Conservation (phyloP, 768 basidiomycete species). For the Suillus variegatus region DNA sequence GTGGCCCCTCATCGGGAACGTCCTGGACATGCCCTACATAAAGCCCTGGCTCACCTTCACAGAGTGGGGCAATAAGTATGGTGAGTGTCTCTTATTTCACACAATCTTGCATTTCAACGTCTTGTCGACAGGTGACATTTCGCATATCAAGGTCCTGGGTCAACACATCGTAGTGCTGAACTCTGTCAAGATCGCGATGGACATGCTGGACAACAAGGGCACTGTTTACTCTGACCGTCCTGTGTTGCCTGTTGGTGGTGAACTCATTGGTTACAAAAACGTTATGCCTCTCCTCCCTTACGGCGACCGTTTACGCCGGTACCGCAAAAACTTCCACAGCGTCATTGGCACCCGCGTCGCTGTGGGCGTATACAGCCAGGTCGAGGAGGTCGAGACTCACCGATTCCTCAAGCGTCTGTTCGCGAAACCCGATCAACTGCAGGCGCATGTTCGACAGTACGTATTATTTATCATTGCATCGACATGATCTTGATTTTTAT, state of each 20-base stretch:
- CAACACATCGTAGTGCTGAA: conserved; percentile 61
- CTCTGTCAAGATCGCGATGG: conserved; percentile 48
- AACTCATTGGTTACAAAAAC: conserved; percentile 34
- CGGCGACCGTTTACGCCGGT: conserved; percentile 41
- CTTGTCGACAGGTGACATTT: conserved; percentile 51
- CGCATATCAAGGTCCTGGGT: conserved; percentile 59
- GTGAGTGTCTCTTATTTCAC: conserved; percentile 20
- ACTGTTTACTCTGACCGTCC: conserved; percentile 69
- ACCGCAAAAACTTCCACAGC: conserved; percentile 41
- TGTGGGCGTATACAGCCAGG: conserved; percentile 33
- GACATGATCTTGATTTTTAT: not conserved
- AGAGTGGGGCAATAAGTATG: conserved; percentile 48
- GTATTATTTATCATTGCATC: conserved; percentile 10
- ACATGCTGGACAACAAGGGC: conserved; percentile 69
- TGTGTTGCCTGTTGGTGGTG: conserved; percentile 39
- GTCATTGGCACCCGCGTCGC: conserved; percentile 42
- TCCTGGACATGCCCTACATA: conserved; percentile 48
- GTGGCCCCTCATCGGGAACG: conserved; percentile 47
- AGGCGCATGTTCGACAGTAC: conserved; percentile 43
- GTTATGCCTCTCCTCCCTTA: conserved; percentile 40
- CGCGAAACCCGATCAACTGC: conserved; percentile 37
- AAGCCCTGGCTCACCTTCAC: conserved; percentile 48
- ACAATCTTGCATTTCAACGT: not conserved
- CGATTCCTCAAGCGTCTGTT: conserved; percentile 44
- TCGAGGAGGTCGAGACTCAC: conserved; percentile 44